Conservation (phyloP, 2,329 filamentous ascomycete species). For the Fusarium veterinarium region DNA sequence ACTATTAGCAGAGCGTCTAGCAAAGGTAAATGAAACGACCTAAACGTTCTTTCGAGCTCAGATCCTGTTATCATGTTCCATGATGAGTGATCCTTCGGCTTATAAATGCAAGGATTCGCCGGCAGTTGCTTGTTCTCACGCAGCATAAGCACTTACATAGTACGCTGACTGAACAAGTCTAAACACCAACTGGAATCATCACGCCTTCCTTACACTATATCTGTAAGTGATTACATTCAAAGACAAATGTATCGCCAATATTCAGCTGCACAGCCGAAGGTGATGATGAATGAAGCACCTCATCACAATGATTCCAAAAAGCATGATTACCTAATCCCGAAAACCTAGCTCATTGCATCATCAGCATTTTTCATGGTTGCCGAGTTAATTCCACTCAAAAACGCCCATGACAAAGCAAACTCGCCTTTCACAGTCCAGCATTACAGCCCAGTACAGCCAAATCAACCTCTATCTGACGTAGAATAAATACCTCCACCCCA, state of each 20-base stretch:
- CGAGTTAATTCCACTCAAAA: conserved; percentile 21
- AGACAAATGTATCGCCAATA: neutral
- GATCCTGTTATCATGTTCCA: too few relatives aligned
- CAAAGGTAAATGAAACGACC: fast-evolving
- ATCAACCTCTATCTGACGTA: conserved; percentile 11
- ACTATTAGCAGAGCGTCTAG: fast-evolving
- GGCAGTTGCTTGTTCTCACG: neutral
- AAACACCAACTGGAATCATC: conserved; percentile 8
- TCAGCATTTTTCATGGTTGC: conserved; percentile 16
- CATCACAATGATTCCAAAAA: conserved; percentile 18
- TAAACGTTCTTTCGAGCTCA: fast-evolving
- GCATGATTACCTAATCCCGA: conserved; percentile 19
- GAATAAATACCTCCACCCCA: conserved; percentile 36
- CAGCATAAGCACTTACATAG: neutral
- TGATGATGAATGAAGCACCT: neutral
- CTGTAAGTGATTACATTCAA: neutral
- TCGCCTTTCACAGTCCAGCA: conserved; percentile 4
- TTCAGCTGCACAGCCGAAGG: neutral
- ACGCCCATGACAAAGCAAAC: conserved; percentile 37
- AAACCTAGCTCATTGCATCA: conserved; percentile 41
- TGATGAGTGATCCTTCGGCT: neutral
- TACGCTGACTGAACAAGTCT: neutral
- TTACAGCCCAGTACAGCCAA: neutral
- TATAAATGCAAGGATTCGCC: neutral
- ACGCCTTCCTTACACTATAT: neutral